Percentiles rank a stretch among this genome's conserved stretches.
Evolutionary conservation across 1,139 yeast species (phyloP).

Genomic region (Blastobotrys capitulatus): DNA sequence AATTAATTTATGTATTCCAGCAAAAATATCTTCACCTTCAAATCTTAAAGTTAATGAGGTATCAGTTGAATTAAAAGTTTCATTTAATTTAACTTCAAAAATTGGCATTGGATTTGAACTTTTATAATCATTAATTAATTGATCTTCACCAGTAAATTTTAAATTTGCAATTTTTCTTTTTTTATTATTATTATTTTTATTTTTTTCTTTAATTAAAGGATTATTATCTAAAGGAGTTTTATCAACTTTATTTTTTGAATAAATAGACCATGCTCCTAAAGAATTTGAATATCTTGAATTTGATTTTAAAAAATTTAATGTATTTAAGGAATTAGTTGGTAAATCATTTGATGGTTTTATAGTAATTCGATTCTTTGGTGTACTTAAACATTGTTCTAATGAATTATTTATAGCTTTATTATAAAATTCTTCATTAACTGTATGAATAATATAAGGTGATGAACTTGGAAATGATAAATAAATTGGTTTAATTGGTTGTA

Average conservation of each 20-base stretch:
- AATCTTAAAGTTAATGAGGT: constrained; percentile 45
- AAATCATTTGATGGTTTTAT: constrained; percentile 35
- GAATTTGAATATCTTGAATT: constrained; percentile 43
- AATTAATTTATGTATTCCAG: constrained; percentile 72
- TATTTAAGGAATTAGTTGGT: constrained; percentile 50
- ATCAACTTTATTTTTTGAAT: constrained; percentile 27
- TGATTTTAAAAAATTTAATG: constrained; percentile 46
- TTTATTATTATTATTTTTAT: not conserved
- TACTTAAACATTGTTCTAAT: constrained; percentile 47
- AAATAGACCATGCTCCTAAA: constrained; percentile 28
- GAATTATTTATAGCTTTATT: constrained; percentile 53
- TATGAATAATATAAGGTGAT: constrained; percentile 62
- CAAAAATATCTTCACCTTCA: constrained; percentile 73
- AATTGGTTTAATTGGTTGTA: constrained; percentile 52
- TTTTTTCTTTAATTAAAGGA: not conserved
- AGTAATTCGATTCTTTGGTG: constrained; percentile 33
- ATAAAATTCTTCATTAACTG: constrained; percentile 41
- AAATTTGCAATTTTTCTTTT: constrained; percentile 21
- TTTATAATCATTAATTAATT: constrained; percentile 20
- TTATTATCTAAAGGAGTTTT: constrained; percentile 19
- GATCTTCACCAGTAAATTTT: constrained; percentile 25
- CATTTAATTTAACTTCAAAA: constrained; percentile 42
- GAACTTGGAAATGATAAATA: constrained; percentile 63
- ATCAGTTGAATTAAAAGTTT: constrained; percentile 20
- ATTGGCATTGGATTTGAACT: constrained; percentile 46